phyloP scores from a whole-genome alignment of 345 rosid genomes.

The Theobroma cacao region DNA sequence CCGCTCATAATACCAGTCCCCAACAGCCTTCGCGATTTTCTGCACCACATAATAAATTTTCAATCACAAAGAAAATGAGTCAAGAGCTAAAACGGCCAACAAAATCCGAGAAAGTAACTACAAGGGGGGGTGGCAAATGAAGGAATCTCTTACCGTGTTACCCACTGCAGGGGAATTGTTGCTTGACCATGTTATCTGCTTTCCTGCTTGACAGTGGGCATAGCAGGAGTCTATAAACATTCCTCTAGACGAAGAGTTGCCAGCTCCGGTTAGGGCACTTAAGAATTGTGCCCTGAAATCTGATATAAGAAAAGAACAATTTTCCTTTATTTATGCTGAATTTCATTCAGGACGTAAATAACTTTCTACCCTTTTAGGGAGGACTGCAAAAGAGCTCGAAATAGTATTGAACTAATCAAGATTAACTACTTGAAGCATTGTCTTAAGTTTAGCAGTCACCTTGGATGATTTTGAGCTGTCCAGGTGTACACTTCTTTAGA shows the following conservation, averaged over 20 bases:
- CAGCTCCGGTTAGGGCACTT: conserved; percentile 42
- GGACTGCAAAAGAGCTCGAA: too few relatives aligned
- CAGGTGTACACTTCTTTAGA: conserved; percentile 50
- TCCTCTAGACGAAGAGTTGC: conserved; percentile 54
- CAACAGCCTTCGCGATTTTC: conserved; percentile 75
- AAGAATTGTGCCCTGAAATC: conserved; percentile 62
- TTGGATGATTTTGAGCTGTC: conserved; percentile 64
- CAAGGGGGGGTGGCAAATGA: too few relatives aligned
- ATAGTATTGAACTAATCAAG: too few relatives aligned
- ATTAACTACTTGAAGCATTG: not conserved
- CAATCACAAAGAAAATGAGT: not conserved
- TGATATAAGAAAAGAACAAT: conserved; percentile 16
- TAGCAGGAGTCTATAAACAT: conserved; percentile 82
- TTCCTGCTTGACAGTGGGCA: conserved; percentile 80
- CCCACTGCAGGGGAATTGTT: conserved; percentile 53
- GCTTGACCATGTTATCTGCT: conserved; percentile 66
- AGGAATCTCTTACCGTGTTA: conserved; percentile 35
- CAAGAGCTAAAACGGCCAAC: not conserved
- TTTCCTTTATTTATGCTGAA: not conserved
- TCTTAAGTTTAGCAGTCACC: conserved; percentile 31
- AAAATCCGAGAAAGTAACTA: not conserved
- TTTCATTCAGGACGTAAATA: not conserved
- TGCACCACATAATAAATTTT: conserved; percentile 23
- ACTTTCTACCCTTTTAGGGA: too few relatives aligned
- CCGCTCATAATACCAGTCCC: conserved; percentile 78